A percentile compares a stretch with the other conserved stretches of the same genome.
Evolutionary conservation across 1,284 basidiomycete genomes (phyloP).

Genomic region (Leccinum griseonigrum): DNA sequence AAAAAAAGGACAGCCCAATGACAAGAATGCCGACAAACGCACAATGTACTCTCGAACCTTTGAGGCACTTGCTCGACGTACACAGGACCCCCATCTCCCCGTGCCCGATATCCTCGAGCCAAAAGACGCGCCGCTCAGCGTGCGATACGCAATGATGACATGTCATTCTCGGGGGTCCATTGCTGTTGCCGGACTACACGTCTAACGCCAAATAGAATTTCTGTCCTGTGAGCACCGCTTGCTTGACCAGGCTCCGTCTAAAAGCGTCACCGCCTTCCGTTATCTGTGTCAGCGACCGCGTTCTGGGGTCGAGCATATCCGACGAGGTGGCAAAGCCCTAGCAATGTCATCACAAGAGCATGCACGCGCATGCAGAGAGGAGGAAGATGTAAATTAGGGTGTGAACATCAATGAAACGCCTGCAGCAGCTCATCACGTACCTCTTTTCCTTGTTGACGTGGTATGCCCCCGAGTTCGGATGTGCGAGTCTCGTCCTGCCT

Average conservation of each 20-base stretch:
- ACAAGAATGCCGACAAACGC: constrained; percentile 14
- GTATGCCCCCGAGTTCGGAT: constrained; percentile 30
- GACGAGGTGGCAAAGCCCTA: constrained; percentile 23
- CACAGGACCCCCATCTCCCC: constrained; percentile 21
- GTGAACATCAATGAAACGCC: too few relatives aligned
- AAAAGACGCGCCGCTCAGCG: constrained; percentile 28
- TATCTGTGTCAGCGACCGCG: constrained; percentile 3
- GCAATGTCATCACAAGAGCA: neutral
- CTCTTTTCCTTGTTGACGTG: constrained; percentile 25
- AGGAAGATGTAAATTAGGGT: too few relatives aligned
- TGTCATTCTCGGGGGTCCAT: neutral
- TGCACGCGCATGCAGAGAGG: neutral
- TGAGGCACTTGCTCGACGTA: constrained; percentile 19
- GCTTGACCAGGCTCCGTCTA: neutral
- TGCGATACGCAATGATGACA: constrained; percentile 32
- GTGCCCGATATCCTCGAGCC: constrained; percentile 26
- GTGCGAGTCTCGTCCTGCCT: constrained; percentile 27
- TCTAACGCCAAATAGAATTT: constrained; percentile 19
- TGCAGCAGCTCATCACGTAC: constrained; percentile 7
- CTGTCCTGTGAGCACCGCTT: constrained; percentile 3
- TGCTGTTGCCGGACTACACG: neutral
- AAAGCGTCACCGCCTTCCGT: constrained; percentile 15
- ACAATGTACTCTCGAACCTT: constrained; percentile 25
- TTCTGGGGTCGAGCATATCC: constrained; percentile 14
- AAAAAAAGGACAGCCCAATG: neutral